A percentile compares a stretch with the other conserved stretches of the same genome.
phyloP scores from a whole-genome alignment of 495 filamentous ascomycete genomes.

The Aspergillus baeticus region DNA sequence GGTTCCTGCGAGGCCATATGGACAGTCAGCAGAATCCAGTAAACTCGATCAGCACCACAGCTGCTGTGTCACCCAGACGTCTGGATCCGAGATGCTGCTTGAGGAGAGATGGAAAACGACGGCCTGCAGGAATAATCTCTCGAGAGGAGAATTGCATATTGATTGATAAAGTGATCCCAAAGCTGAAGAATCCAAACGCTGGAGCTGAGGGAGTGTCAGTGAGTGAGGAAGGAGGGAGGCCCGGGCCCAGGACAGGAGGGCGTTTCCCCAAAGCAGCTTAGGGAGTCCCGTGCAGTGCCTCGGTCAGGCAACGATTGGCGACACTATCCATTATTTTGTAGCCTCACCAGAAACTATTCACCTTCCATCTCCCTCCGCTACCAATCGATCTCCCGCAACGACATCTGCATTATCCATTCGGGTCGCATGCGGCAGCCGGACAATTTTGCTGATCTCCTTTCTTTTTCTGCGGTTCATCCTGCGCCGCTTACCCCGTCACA shows the following conservation, averaged over 20 bases:
- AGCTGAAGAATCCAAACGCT: too few species aligned
- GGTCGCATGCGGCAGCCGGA: neutral
- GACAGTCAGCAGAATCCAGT: conserved; percentile 2
- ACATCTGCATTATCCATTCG: neutral
- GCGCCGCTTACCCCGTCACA: conserved; percentile 6
- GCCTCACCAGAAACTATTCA: conserved; percentile 16
- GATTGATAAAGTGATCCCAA: too few species aligned
- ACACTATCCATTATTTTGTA: neutral
- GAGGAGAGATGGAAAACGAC: neutral
- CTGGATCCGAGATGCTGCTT: conserved; percentile 1
- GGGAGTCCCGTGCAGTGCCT: neutral
- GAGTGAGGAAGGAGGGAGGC: neutral
- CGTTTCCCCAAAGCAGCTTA: conserved; percentile 11
- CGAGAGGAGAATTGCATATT: too few species aligned
- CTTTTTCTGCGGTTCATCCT: conserved; percentile 15
- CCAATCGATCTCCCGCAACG: neutral
- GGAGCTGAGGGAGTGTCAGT: neutral
- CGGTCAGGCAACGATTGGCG: conserved; percentile 12
- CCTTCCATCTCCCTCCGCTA: neutral
- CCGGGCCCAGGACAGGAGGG: neutral
- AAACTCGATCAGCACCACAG: conserved; percentile 10
- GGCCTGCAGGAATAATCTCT: neutral
- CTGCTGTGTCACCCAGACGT: conserved; percentile 20
- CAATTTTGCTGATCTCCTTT: conserved; percentile 13
- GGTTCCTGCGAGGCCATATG: conserved; percentile 15